phyloP scores from a whole-genome alignment of 2,329 filamentous ascomycete species.

The Fusarium napiforme region DNA sequence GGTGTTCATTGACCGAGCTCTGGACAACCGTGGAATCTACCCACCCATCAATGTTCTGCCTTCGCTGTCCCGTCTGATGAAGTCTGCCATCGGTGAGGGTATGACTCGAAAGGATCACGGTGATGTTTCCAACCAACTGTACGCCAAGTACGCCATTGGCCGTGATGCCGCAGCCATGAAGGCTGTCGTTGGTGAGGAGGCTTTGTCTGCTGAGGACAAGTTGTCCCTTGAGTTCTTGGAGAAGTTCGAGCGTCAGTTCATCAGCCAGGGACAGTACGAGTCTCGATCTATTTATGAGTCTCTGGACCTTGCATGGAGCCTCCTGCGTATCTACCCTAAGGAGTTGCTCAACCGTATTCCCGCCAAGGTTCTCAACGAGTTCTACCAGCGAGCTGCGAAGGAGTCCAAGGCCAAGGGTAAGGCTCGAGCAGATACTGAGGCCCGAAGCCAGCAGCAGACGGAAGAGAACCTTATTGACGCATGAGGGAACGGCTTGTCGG shows the following conservation, averaged over 20 bases:
- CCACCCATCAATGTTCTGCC: conserved; percentile 98
- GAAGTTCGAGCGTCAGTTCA: conserved; percentile 97
- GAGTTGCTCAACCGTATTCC: conserved; percentile 96
- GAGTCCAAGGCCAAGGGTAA: conserved; percentile 72
- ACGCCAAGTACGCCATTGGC: conserved; percentile 99
- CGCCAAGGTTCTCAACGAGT: conserved; percentile 83
- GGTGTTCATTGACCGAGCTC: conserved; percentile 94
- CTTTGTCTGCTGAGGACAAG: conserved; percentile 94
- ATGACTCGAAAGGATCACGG: conserved; percentile 97
- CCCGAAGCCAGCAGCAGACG: conserved; percentile 54
- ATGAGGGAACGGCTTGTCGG: conserved; percentile 47
- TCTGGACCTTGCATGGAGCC: conserved; percentile 93
- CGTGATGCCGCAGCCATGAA: conserved; percentile 99
- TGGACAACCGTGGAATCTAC: conserved; percentile 97
- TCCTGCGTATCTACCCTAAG: conserved; percentile 97
- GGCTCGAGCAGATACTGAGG: conserved; percentile 57
- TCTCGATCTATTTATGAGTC: conserved; percentile 91
- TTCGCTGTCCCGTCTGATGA: conserved; percentile 99
- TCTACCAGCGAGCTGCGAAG: conserved; percentile 76
- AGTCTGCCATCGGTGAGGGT: conserved; percentile 97
- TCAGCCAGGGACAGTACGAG: conserved; percentile 92
- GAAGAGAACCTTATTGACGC: conserved; percentile 72
- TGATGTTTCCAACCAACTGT: conserved; percentile 99
- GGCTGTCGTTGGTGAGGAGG: conserved; percentile 98
- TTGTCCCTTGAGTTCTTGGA: conserved; percentile 97